These are phyloP conservation scores for Calamus simplicifolius DNA, from an alignment of 176 grass and related monocot genomes.

Conservation along the genomic window DNA sequence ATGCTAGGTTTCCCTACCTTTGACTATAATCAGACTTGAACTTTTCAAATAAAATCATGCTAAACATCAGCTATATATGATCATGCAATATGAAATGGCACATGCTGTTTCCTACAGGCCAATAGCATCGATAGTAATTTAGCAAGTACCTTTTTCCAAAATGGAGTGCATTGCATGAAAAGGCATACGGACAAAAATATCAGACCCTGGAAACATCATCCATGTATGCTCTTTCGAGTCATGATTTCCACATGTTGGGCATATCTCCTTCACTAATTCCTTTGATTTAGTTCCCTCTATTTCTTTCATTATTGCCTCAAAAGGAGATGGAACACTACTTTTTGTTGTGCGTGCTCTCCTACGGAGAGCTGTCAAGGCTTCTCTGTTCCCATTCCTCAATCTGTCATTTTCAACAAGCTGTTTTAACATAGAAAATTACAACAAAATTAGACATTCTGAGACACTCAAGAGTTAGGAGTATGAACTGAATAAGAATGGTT, in stretches of 20 bases:
- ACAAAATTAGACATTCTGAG: not conserved
- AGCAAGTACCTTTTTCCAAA: conserved; percentile 58
- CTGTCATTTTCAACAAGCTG: conserved; percentile 79
- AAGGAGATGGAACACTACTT: conserved; percentile 63
- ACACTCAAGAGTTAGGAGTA: not conserved
- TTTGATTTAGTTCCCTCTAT: conserved; percentile 48
- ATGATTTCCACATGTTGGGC: conserved; percentile 62
- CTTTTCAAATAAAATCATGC: too few species aligned
- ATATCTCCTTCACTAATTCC: conserved; percentile 71
- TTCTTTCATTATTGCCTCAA: conserved; percentile 79
- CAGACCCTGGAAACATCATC: conserved; percentile 73
- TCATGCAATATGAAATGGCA: too few species aligned
- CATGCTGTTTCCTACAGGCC: too few species aligned
- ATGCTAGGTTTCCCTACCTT: too few species aligned
- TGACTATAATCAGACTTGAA: too few species aligned
- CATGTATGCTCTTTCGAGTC: conserved; percentile 62
- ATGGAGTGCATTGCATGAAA: conserved; percentile 77
- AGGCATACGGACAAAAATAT: conserved; percentile 68
- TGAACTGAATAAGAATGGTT: not conserved
- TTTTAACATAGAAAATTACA: not conserved
- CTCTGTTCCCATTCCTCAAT: conserved; percentile 59
- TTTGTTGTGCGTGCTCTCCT: conserved; percentile 68
- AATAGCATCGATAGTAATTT: not conserved
- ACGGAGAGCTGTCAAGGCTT: conserved; percentile 60
- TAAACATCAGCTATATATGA: too few species aligned